These are phyloP conservation scores for Euphorbia schlechtendalii DNA, from an alignment of 441 rosid genomes.

Conservation along the genomic window DNA sequence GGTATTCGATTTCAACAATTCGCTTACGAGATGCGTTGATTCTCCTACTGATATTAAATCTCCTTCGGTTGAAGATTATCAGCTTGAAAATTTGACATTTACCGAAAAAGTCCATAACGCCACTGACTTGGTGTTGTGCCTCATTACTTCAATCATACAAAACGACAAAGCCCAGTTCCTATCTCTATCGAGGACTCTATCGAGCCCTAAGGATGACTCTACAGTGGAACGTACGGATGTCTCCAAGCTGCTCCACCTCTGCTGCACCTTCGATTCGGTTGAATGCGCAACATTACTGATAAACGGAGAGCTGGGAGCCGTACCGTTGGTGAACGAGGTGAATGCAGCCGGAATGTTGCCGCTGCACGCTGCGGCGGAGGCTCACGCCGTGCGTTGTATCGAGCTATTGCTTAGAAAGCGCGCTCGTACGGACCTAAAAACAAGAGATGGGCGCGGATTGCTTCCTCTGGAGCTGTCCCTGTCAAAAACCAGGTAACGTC, in stretches of 20 bases:
- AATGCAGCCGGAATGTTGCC: slow-evolving; percentile 42
- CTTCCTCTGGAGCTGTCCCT: slow-evolving; percentile 64
- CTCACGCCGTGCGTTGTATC: slow-evolving; percentile 52
- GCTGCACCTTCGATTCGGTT: slow-evolving; percentile 54
- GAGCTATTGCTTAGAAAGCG: slow-evolving; percentile 61
- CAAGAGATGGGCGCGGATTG: slow-evolving; percentile 52
- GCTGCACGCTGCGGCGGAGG: slow-evolving; percentile 58
- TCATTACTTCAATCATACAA: slow-evolving; percentile 33
- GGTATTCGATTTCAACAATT: not conserved
- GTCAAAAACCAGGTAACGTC: slow-evolving; percentile 41
- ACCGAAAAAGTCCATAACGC: not conserved
- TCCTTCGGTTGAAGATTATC: slow-evolving; percentile 10
- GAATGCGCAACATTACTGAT: slow-evolving; percentile 51
- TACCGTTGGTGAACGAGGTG: slow-evolving; percentile 49
- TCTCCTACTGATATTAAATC: slow-evolving; percentile 14
- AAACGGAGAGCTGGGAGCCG: slow-evolving; percentile 49
- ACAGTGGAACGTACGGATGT: slow-evolving; percentile 26
- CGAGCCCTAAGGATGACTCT: slow-evolving; percentile 15
- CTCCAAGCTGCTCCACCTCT: slow-evolving; percentile 41
- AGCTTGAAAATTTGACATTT: slow-evolving; percentile 9
- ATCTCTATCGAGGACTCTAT: slow-evolving; percentile 21
- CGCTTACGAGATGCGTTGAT: slow-evolving; percentile 13
- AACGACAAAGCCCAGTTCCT: slow-evolving; percentile 44
- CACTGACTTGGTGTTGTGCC: slow-evolving; percentile 20
- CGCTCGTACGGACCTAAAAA: slow-evolving; percentile 65